phyloP scores from a whole-genome alignment of 163 green algal species.

The Smithsoniella earleae region DNA sequence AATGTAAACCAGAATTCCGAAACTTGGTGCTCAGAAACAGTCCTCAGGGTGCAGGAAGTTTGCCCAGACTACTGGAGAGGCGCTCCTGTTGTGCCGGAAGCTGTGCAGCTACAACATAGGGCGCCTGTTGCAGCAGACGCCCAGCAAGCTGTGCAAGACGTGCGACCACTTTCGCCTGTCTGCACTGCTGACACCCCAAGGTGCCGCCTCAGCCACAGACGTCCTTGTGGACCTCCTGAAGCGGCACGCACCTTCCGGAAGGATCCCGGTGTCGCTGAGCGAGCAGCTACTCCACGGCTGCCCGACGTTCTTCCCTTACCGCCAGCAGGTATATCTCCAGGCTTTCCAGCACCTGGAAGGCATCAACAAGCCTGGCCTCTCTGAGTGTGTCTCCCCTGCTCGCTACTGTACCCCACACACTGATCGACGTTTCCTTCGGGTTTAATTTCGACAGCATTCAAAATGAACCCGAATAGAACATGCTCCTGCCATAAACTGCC shows the following conservation, averaged over 20 bases:
- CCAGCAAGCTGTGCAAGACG: not conserved
- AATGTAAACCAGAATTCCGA: not conserved
- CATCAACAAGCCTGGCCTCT: conserved; percentile 28
- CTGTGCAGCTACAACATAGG: conserved; percentile 55
- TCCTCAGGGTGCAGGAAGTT: conserved; percentile 39
- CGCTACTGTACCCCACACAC: not conserved
- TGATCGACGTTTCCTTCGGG: not conserved
- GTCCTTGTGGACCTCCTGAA: conserved; percentile 28
- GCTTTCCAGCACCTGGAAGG: conserved; percentile 26
- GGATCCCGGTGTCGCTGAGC: conserved; percentile 3
- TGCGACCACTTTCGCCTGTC: conserved; percentile 1
- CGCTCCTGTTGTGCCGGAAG: conserved; percentile 59
- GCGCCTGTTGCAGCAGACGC: conserved; percentile 42
- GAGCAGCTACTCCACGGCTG: conserved; percentile 25
- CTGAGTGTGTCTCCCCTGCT: not conserved
- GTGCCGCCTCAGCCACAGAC: not conserved
- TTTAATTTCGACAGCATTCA: not conserved
- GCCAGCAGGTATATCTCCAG: conserved; percentile 12
- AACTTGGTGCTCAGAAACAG: conserved; percentile 4
- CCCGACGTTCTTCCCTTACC: conserved; percentile 24
- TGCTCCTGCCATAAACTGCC: not conserved
- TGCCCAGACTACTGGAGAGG: conserved; percentile 53
- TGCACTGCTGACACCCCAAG: not conserved
- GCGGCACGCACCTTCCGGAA: not conserved
- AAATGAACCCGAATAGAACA: not conserved